Conservation (phyloP, 139 green algal species). For the Chlorella ohadii region DNA sequence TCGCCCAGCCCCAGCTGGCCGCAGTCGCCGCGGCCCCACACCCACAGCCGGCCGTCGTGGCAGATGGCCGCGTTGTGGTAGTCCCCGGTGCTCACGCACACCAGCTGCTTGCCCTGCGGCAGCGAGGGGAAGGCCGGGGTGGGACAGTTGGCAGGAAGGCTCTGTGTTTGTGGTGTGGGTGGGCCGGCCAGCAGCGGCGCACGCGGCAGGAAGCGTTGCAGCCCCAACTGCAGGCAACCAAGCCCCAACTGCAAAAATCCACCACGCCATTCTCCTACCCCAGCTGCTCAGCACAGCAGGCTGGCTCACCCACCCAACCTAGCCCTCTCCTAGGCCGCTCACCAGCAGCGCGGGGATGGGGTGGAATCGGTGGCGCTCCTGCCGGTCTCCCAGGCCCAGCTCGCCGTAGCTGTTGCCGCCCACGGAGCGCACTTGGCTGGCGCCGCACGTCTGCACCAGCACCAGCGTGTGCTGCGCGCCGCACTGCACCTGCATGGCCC, state of each 20-base stretch:
- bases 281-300: too few species aligned
- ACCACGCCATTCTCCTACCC: too few species aligned
- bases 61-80: conserved; percentile 72
- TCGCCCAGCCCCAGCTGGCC: conserved; percentile 83
- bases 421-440: conserved; percentile 58
- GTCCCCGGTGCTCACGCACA: conserved; percentile 71
- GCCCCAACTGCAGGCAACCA: too few species aligned
- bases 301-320: too few species aligned
- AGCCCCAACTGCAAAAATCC: too few species aligned
- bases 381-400: conserved; percentile 71
- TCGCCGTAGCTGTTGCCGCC: conserved; percentile 82
- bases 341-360: conserved; percentile 41
- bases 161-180: not conserved
- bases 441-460: conserved; percentile 58
- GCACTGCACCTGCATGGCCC: conserved; percentile 72
- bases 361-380: conserved; percentile 50
- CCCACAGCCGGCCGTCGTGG: conserved; percentile 61
- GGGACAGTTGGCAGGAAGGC: not conserved
- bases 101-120: conserved; percentile 41
- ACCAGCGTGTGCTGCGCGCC: conserved; percentile 65
- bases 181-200: too few species aligned
- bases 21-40: conserved; percentile 83
- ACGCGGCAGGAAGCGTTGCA: too few species aligned
- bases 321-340: too few species aligned
- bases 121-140: not conserved